A percentile compares a stretch with the other conserved stretches of the same genome.
phyloP scores from a whole-genome alignment of 23 red algal genomes.

The Cyanidioschyzon merolae region DNA sequence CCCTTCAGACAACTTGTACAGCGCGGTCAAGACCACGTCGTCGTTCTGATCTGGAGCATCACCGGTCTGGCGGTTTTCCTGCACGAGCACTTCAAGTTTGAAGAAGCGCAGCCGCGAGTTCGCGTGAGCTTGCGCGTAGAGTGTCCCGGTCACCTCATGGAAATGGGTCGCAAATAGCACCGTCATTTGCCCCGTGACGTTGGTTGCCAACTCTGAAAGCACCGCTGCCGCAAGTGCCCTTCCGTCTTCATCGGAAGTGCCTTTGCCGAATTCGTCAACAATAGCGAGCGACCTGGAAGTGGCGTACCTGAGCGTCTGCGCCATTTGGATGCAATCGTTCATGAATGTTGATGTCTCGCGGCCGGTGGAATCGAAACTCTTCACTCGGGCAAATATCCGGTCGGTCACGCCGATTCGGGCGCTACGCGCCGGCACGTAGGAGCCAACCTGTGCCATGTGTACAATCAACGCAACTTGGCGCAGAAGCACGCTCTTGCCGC shows the following conservation, averaged over 20 bases:
- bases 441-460: constrained; percentile 34
- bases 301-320: constrained; percentile 7
- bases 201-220: not conserved
- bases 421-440: constrained; percentile 19
- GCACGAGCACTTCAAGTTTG: not conserved
- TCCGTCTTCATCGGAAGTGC: constrained; percentile 23
- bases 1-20: not conserved
- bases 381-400: constrained; percentile 13
- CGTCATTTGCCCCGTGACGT: not conserved
- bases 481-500: constrained; percentile 37
- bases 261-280: constrained; percentile 46
- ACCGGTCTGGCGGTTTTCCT: not conserved
- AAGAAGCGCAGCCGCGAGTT: not conserved
- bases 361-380: constrained; percentile 17
- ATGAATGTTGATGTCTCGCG: constrained; percentile 21
- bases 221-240: not conserved
- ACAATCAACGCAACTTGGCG: constrained; percentile 28
- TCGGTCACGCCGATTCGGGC: constrained; percentile 23
- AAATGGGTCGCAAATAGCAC: constrained; percentile 20
- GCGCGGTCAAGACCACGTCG: not conserved
- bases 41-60: not conserved
- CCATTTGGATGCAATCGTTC: constrained; percentile 33
- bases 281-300: constrained; percentile 20
- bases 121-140: not conserved
- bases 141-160: not conserved